Evolutionary conservation across 257 asterid species (phyloP), one percentile per base, ranked within the genome.

Genomic region (Nicotiana attenuata): DNA sequence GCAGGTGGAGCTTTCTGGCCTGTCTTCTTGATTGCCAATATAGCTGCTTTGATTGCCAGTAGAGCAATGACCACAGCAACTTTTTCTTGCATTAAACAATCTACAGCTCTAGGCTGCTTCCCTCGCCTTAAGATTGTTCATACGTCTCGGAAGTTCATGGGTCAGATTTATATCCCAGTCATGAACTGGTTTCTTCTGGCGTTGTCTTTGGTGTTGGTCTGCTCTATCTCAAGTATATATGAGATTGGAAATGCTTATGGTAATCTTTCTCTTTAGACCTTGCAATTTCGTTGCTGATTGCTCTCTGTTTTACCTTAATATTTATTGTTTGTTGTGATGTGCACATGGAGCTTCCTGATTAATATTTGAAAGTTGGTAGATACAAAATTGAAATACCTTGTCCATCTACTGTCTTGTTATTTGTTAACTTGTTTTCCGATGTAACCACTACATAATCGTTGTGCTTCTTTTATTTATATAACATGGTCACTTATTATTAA

Each of bases 231-330:
- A 81, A 94, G 90, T 85, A 89, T 92, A 78, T 93, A 93, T 80
- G 97, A 96, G 92, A 94, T 96, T 73, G 99, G 99, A 85, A 96
- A 93, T 93, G 99, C 99, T 84, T 96, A 96, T 82, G 99, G 99
- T 96, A 92, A 91, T 83, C 73, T 77, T 83, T 83, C 16, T 50
- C 56, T 82, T 50, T 24, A 80, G 67, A 84, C 13, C 73, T 24
- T 73, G n/a, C 71, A 69, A 76, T 57, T 57, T 80, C 59, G 22
- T 56, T 35, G 55, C 83, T 47, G 76, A 28, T 73, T 65, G 71
- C 45, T 17, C 78, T 24, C 78, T 73, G 22, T 47, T 41, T 41
- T 71, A 45, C 78, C 78, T 47, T 73, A 47, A 19, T 73, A 22
- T 20, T 45, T 22, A 22, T 45, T 73, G 61, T 22, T 73, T 14